Percentiles rank a stretch among this genome's conserved stretches.
Conservation (phyloP, 306 rosid species). For the Medicago arabica region DNA sequence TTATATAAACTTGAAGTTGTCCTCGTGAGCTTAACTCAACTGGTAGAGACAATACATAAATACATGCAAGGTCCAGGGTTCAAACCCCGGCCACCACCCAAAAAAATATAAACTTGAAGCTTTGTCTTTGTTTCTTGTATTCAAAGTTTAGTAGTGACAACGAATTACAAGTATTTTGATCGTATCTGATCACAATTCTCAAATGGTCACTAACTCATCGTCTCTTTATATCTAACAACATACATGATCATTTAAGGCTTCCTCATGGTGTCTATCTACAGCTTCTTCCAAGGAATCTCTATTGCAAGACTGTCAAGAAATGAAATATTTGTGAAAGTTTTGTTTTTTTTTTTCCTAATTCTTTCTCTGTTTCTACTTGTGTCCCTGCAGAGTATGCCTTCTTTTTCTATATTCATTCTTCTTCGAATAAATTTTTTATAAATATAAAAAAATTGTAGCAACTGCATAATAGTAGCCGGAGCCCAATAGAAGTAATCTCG, state of each 20-base stretch:
- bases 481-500: background rate
- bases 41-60: no score
- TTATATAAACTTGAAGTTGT: no score
- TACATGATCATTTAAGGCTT: background rate
- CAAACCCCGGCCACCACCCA: no score
- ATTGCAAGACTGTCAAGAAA: no score
- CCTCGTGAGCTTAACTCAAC: no score
- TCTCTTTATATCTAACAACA: background rate
- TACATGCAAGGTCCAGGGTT: no score
- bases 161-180: background rate
- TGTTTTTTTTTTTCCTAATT: background rate
- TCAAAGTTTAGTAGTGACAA: background rate
- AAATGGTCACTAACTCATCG: background rate
- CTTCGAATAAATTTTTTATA: background rate
- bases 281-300: constrained; percentile 4
- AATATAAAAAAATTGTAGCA: background rate
- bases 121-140: background rate
- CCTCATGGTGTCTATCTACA: constrained; percentile 1
- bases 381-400: constrained; percentile 1
- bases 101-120: background rate
- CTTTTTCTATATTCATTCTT: background rate
- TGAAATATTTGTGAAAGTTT: background rate
- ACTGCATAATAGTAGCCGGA: background rate
- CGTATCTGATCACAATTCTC: background rate
- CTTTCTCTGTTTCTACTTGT: background rate